phyloP scores from a whole-genome alignment of 2,329 filamentous ascomycete genomes.

The Aspergillus niger region DNA sequence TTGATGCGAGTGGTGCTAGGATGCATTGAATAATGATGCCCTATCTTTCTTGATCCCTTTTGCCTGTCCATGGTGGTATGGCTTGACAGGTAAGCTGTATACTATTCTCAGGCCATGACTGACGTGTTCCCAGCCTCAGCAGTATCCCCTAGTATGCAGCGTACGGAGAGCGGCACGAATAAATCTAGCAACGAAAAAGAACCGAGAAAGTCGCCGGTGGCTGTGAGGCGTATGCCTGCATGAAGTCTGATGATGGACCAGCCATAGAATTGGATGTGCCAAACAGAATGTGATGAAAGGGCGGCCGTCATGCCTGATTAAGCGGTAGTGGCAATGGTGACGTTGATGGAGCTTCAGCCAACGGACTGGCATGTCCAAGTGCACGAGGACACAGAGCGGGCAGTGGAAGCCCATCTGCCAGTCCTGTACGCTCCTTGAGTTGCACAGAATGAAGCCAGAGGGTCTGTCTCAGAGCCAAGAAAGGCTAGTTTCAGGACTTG shows the following conservation, averaged over 20 bases:
- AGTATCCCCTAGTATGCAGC: neutral
- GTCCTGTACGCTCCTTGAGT: neutral
- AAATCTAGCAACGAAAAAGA: neutral
- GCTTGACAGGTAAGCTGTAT: neutral
- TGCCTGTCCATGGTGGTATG: neutral
- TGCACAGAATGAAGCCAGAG: neutral
- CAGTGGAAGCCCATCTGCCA: neutral
- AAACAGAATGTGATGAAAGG: neutral
- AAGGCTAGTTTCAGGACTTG: constrained; percentile 1
- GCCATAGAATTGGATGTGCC: neutral
- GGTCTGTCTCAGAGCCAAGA: neutral
- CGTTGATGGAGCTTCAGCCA: neutral
- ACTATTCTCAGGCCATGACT: neutral
- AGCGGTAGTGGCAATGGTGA: neutral
- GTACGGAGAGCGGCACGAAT: constrained; percentile 1
- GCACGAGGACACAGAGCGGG: neutral
- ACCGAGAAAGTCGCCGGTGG: constrained; percentile 2
- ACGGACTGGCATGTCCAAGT: neutral
- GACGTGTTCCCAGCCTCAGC: neutral
- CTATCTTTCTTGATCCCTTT: neutral
- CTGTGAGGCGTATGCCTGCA: constrained; percentile 1
- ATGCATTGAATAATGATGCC: neutral
- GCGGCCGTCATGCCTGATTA: constrained; percentile 6
- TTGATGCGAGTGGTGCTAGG: neutral
- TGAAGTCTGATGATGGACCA: constrained; percentile 1